Percentiles rank a stretch among this genome's conserved stretches.
Evolutionary conservation across 2,329 filamentous ascomycete genomes (phyloP).

Genomic region (Exophiala mesophila): DNA sequence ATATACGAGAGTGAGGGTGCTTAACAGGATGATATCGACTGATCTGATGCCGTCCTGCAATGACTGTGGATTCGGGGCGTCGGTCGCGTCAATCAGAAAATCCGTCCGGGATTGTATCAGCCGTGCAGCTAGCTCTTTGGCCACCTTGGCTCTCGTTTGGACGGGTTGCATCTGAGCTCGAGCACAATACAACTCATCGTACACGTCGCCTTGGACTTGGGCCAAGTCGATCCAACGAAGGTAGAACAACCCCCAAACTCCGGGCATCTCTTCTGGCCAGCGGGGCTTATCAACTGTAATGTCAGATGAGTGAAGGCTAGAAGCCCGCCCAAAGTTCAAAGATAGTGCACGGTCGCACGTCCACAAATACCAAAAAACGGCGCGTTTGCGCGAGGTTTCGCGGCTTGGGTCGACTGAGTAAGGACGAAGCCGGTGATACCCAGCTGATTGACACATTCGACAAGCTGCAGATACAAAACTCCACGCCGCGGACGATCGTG

Average conservation of each 20-base stretch:
- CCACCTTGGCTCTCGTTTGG: slow-evolving; percentile 39
- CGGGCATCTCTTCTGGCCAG: slow-evolving; percentile 28
- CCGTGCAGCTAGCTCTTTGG: slow-evolving; percentile 32
- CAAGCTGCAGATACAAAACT: slow-evolving; percentile 57
- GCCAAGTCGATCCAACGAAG: slow-evolving; percentile 53
- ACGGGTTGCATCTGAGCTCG: slow-evolving; percentile 36
- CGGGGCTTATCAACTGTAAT: slow-evolving; percentile 45
- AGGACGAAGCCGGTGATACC: slow-evolving; percentile 50
- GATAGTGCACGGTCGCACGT: slow-evolving; percentile 55
- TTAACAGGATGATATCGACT: slow-evolving; percentile 47
- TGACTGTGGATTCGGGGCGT: slow-evolving; percentile 2
- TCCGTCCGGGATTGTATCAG: slow-evolving; percentile 1
- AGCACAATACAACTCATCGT: slow-evolving; percentile 52
- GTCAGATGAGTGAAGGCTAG: slow-evolving; percentile 56
- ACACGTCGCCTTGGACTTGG: slow-evolving; percentile 55
- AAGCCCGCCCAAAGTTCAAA: slow-evolving; percentile 55
- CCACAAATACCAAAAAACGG: slow-evolving; percentile 57
- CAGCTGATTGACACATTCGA: slow-evolving; percentile 58
- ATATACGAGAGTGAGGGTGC: slow-evolving; percentile 50
- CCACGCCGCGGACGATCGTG: slow-evolving; percentile 60
- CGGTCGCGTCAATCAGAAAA: slow-evolving; percentile 7
- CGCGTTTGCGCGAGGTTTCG: slow-evolving; percentile 28
- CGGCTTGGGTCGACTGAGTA: slow-evolving; percentile 17
- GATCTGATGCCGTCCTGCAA: slow-evolving; percentile 24
- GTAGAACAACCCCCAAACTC: slow-evolving; percentile 47